Base-by-base conservation (phyloP, 441 rosid species). In the Melastoma candidum region DNA sequence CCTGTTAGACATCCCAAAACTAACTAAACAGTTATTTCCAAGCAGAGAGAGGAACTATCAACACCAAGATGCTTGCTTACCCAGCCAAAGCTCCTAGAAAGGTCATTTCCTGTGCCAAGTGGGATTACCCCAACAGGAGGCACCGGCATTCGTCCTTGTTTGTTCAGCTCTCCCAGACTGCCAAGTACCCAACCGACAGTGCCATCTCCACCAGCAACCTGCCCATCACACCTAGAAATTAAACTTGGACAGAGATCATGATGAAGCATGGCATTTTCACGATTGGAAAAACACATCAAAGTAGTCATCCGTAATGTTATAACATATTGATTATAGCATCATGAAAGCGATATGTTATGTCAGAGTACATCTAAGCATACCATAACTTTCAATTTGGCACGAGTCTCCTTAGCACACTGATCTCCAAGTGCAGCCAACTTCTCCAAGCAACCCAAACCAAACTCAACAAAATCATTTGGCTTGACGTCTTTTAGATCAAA, bases 191-290 rank as follows among this genome's bases (percentile, higher is more conserved):
- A 93, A 67, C 98, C 97, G 59, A 93, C 90, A 1, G 97, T 88
- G 67, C 98, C 98, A 82, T 90, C 98, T 67, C 96, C 98, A 75
- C 98, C 96, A 14, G 96, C 95, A 72, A 92, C 98, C 96, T 93
- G 72, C 71, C 54, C 59, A 69, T 49, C 68, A 56, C 54, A 56
- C 67, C 63, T 25, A 52, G 43, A 36, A 24, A 26, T 39, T 17
- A 12, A 44, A 12, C 22, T 39, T 29, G 43, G 12, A 45, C 11
- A 52, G 14, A 43, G 24, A 52, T 52, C 26, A 12, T 32, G n/a
- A 52, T 13, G 46, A 36, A 36, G 41, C 41, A 36, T 9, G 8
- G 8, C 41, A 36, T 36, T 36, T 36, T 17, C 41, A 36, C 7
- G 8, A 36, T 36, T 36, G 41, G 41, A 36, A 9, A 36, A 36